These are phyloP conservation scores for Scopulariopsis brevicaulis DNA, from an alignment of 2,329 filamentous ascomycete species.

Conservation along the genomic window DNA sequence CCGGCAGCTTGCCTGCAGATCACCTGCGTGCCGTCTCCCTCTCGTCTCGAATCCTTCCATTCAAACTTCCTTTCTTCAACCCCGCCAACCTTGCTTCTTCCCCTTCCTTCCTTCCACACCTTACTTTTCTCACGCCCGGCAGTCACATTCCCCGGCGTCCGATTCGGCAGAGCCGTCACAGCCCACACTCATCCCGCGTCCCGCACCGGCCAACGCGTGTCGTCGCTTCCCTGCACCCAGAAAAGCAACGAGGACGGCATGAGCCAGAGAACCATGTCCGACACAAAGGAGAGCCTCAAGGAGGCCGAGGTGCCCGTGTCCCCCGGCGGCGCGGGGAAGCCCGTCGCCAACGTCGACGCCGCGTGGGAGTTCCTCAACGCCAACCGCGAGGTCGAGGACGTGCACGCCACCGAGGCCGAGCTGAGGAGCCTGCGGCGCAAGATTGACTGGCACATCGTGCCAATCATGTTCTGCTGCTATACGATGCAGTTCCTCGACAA, in stretches of 20 bases:
- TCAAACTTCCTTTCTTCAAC: not conserved
- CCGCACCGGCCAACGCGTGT: not conserved
- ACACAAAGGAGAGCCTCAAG: constrained; percentile 3
- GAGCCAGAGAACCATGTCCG: not conserved
- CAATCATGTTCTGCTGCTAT: constrained; percentile 50
- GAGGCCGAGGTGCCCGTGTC: constrained; percentile 1
- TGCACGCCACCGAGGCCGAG: constrained; percentile 19
- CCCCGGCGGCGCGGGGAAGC: constrained; percentile 7
- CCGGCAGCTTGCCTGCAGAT: not conserved
- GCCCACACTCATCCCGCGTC: not conserved
- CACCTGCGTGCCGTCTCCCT: not conserved
- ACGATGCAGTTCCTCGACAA: constrained; percentile 56
- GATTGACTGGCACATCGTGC: constrained; percentile 47
- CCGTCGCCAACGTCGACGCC: constrained; percentile 21
- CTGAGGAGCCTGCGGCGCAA: constrained; percentile 36
- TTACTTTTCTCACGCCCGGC: not conserved
- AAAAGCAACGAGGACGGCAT: not conserved
- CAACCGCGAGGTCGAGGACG: constrained; percentile 24
- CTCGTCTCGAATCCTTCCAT: not conserved
- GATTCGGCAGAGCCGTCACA: not conserved
- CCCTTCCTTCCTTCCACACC: constrained; percentile 1
- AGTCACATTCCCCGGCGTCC: not conserved
- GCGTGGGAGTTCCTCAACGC: constrained; percentile 33
- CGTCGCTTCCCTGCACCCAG: not conserved
- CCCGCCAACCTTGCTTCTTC: not conserved